Base-by-base conservation (phyloP, 2,329 filamentous ascomycete genomes). In the Ceratocystiopsis minuta region DNA sequence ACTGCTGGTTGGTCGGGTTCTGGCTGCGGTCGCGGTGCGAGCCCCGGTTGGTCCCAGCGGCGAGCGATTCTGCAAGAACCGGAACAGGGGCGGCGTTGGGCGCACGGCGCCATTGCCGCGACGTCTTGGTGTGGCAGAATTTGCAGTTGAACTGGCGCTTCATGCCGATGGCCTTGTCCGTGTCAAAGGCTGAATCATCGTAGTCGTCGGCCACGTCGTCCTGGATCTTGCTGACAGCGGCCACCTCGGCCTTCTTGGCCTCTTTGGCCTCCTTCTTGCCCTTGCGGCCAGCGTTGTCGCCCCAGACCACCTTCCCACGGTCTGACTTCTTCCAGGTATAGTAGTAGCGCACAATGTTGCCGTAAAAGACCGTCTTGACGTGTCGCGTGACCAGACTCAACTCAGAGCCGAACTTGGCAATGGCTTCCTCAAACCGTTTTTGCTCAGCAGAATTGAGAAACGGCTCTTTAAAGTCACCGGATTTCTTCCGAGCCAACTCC, bases 261-360 rank as follows among this genome's bases (percentile, higher is more conserved):
- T 92, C 84, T 54, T 78, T 82, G 37, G 77, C 76, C 54, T 92
- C 84, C 60, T 90, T 94, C 58, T 88, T 92, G 43, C 84, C 83
- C 55, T 92, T 93, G 37, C 88, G 75, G 12, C 83, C 85, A 40
- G 83, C 76, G 52, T 81, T 94, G 49, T 78, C 83, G 45, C 85
- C 85, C 87, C 90, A 95, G 17, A 98, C 77, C 51, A 90, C 77
- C 54, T 74, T 78, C 35, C 90, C 90, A 45, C 79, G 77, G 2
- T 80, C 71, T 0, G 85, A 85, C 60, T 96, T 96, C 63, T 98
- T 98, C 90, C 90, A 98, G 49, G 83, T 83, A 57, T 98, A 98
- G 60, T 96, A 98, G 55, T 82, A 92, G 4, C 90, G 81, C 20
- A 93, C 85, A 47, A 95, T 80, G 45, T 84, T 75, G 40, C 79